Evolutionary conservation across 192 early-diverging fungal genomes (phyloP).

Genomic region (Coemansia sp.): DNA sequence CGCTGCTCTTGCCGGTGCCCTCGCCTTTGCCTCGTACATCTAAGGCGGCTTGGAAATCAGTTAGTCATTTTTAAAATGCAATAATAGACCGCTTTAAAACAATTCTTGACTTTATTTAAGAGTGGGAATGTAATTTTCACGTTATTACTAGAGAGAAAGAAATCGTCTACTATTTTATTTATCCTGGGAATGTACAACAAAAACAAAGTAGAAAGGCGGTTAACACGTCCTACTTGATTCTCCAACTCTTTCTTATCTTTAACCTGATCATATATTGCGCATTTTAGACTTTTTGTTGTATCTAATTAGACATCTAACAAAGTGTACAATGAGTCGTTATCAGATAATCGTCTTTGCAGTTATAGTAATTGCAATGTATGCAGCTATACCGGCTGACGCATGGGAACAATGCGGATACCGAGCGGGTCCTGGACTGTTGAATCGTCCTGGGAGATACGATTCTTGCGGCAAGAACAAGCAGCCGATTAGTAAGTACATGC

Average conservation of each 20-base stretch:
- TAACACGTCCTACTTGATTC: background rate
- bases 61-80: background rate
- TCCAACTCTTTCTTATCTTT: background rate
- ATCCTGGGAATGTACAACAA: background rate
- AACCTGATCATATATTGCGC: too few species aligned
- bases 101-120: background rate
- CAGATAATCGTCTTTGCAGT: background rate
- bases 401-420: slow-evolving; percentile 8
- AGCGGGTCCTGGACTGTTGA: slow-evolving; percentile 1
- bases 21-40: slow-evolving; percentile 49
- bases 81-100: too few species aligned
- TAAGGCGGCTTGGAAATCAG: slow-evolving; percentile 6
- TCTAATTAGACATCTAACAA: background rate
- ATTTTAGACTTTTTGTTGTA: background rate
- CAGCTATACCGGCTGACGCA: slow-evolving; percentile 1
- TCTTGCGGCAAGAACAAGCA: slow-evolving; percentile 2
- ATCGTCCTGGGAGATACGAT: background rate
- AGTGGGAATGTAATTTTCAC: background rate
- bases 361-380: background rate
- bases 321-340: background rate
- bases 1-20: slow-evolving; percentile 44
- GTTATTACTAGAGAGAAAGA: too few species aligned
- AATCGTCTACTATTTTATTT: background rate
- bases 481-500: slow-evolving; percentile 2
- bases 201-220: background rate